Percentiles rank a stretch among this genome's conserved stretches.
Evolutionary conservation across 768 basidiomycete genomes (phyloP).

Genomic region (Calocybe gangraenosa): DNA sequence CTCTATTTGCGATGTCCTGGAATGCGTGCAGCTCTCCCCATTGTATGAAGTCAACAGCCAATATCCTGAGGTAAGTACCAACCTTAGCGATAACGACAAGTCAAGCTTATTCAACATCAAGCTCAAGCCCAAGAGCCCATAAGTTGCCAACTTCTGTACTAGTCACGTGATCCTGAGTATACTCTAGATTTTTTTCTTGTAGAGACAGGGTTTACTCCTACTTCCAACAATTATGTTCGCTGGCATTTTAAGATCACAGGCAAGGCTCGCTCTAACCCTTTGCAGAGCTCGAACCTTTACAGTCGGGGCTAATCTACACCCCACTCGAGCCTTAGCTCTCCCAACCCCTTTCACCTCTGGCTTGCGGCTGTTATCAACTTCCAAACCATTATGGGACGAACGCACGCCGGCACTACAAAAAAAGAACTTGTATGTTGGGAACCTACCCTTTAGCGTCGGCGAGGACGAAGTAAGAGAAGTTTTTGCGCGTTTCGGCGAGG

Average conservation of each 20-base stretch:
- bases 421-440: constrained; percentile 42
- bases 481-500: constrained; percentile 39
- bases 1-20: too few relatives aligned
- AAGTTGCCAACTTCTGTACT: too few relatives aligned
- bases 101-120: too few relatives aligned
- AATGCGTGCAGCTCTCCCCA: too few relatives aligned
- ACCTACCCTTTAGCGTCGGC: constrained; percentile 46
- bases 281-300: constrained; percentile 16
- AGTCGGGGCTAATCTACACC: neutral
- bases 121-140: too few relatives aligned
- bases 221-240: constrained; percentile 29
- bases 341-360: neutral
- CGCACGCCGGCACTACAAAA: too few relatives aligned
- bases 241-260: constrained; percentile 32
- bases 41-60: too few relatives aligned
- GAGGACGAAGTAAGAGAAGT: constrained; percentile 36
- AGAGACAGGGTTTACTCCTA: neutral
- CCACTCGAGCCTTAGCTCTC: constrained; percentile 3
- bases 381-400: constrained; percentile 7
- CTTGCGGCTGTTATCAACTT: constrained; percentile 18
- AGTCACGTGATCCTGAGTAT: too few relatives aligned
- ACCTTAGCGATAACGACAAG: too few relatives aligned
- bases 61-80: too few relatives aligned
- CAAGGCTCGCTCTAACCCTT: constrained; percentile 25
- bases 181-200: constrained; percentile 7